Conservation (phyloP, 2,329 filamentous ascomycete genomes). For the Hymenoscyphus repandus region DNA sequence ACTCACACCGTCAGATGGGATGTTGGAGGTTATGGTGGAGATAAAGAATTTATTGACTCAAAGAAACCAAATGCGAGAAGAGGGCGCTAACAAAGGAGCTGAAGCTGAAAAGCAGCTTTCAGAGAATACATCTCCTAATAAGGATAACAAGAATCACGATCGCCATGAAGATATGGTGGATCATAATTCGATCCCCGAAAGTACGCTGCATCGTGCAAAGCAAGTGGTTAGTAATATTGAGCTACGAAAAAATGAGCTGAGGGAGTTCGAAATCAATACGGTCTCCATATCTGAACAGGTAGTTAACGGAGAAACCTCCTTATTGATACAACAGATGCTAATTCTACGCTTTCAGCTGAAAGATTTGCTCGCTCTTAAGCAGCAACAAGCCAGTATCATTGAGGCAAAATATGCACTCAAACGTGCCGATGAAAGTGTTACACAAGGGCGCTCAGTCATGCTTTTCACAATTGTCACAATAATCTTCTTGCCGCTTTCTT, state of each 20-base stretch:
- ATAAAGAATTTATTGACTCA: background rate
- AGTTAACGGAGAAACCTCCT: too few relatives aligned
- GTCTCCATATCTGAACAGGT: background rate
- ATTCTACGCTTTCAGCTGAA: constrained; percentile 6
- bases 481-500: constrained; percentile 18
- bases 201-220: constrained; percentile 2
- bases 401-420: constrained; percentile 38
- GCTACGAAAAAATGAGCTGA: background rate
- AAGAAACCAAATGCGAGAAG: background rate
- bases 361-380: constrained; percentile 38
- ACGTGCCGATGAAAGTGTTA: constrained; percentile 36
- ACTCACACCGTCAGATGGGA: background rate
- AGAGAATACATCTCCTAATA: too few relatives aligned
- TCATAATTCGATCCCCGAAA: background rate
- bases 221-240: background rate
- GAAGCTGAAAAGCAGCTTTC: background rate
- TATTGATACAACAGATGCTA: background rate
- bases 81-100: background rate
- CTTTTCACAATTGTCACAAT: constrained; percentile 20
- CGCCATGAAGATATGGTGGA: too few relatives aligned
- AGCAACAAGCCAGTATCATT: constrained; percentile 41
- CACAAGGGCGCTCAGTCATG: constrained; percentile 32
- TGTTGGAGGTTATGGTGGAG: constrained; percentile 1
- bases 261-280: background rate
- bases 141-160: too few relatives aligned